Evolutionary conservation across 305 asterid genomes (phyloP), one percentile per base, ranked within the genome.

Genomic region (Plantago rigida): DNA sequence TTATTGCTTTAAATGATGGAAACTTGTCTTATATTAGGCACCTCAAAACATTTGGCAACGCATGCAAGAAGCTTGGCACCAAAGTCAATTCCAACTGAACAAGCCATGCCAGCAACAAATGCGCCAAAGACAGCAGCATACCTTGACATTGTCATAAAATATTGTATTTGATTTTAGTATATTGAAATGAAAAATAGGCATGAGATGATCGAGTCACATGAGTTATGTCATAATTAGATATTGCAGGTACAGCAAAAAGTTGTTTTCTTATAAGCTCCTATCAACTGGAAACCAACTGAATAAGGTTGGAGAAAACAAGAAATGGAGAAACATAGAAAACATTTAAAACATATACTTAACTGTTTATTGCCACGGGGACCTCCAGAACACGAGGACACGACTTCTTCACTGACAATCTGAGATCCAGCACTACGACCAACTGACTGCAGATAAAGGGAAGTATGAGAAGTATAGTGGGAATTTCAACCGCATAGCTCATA

Each of bases 351-450:
- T 15, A 62, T 56, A 47, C 86, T 71, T 75, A 80, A 88, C 95
- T 92, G 99, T 79, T 86, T 89, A 64, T 81, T 85, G 70, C 94
- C 99, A 62, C 94, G 91, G 64, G 94, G 94, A 39, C 96, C 93
- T 66, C 91, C 83, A 57, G 86, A 81, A 65, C 93, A 88, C 24
- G 96, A 86, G 45, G 86, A 60, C 67, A 92, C 75, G 69, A 92
- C 84, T 78, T 83, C 95, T 70, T 86, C 87, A 66, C 63, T 64
- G 41, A 84, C 58, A 58, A 88, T 77, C 65, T 80, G 79, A 71
- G 91, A 80, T 60, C 94, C 93, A 70, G 75, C 73, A 62, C 73
- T 70, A 41, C 87, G 91, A 58, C 89, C 91, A 64, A 79, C 79
- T 24, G 84, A 73, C 98, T 92, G 89, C 79, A 81, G 49, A 67